Percentiles rank a stretch among this genome's conserved stretches.
These are phyloP conservation scores for Euphorbia celastroides DNA, from an alignment of 441 rosid genomes.

Conservation along the genomic window DNA sequence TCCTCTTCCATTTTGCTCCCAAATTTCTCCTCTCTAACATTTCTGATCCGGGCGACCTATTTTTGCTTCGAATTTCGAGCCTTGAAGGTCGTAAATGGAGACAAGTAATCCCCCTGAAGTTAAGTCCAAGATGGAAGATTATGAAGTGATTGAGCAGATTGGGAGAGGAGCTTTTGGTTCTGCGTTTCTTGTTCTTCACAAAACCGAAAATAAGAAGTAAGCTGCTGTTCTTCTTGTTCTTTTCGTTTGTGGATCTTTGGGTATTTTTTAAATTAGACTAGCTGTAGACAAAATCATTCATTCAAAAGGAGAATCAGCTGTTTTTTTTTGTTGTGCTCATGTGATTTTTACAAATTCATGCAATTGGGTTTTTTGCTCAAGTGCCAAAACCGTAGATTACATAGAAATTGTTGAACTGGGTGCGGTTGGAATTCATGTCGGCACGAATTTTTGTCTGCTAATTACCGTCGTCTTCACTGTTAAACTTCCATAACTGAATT, in stretches of 20 bases:
- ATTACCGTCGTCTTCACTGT: constrained; percentile 19
- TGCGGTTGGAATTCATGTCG: constrained; percentile 24
- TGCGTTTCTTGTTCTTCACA: constrained; percentile 78
- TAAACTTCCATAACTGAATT: background rate
- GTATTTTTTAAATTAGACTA: background rate
- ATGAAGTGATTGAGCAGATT: constrained; percentile 74
- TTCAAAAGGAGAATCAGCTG: background rate
- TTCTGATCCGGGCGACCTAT: background rate
- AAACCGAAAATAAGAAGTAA: constrained; percentile 61
- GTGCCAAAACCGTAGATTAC: background rate
- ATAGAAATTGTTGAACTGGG: constrained; percentile 19
- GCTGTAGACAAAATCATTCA: background rate
- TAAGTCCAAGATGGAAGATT: constrained; percentile 66
- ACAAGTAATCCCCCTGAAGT: constrained; percentile 34
- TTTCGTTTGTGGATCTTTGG: constrained; percentile 12
- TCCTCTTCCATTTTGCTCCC: background rate
- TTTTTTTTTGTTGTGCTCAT: background rate
- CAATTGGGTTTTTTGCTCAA: background rate
- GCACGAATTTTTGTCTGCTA: constrained; percentile 28
- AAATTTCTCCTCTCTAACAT: background rate
- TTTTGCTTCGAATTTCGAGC: background rate
- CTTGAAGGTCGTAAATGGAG: constrained; percentile 46
- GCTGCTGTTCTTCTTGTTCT: constrained; percentile 7
- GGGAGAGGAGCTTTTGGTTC: constrained; percentile 77
- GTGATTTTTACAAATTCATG: background rate